Conservation (phyloP, 495 filamentous ascomycete genomes). For the Trichoderma erinaceum region DNA sequence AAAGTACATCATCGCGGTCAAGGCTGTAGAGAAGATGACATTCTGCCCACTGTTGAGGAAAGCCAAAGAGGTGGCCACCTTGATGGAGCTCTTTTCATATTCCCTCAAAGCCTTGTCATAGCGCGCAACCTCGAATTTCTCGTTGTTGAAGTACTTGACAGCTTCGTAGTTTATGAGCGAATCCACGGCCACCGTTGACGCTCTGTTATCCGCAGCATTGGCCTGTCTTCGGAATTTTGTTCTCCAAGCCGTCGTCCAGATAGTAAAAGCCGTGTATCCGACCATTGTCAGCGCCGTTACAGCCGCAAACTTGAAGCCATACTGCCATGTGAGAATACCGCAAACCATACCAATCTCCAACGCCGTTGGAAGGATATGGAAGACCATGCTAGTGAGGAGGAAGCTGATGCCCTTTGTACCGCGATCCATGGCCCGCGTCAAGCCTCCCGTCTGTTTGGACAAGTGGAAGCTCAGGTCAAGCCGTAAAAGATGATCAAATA, state of each 20-base stretch:
- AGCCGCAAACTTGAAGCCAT: constrained; percentile 81
- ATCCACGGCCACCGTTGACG: constrained; percentile 91
- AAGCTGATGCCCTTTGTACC: constrained; percentile 98
- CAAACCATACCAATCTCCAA: constrained; percentile 94
- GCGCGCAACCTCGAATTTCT: constrained; percentile 82
- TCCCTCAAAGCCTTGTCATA: constrained; percentile 81
- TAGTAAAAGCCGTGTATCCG: constrained; percentile 90
- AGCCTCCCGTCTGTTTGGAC: constrained; percentile 84
- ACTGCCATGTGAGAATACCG: constrained; percentile 90
- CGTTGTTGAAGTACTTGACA: constrained; percentile 99
- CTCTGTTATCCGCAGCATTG: constrained; percentile 93
- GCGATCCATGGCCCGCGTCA: constrained; percentile 91
- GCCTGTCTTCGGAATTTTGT: constrained; percentile 93
- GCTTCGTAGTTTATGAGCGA: constrained; percentile 97
- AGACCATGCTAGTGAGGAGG: constrained; percentile 93
- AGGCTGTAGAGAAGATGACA: constrained; percentile 89
- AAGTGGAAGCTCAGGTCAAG: constrained; percentile 93
- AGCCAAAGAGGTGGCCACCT: constrained; percentile 86
- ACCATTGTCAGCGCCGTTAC: constrained; percentile 90
- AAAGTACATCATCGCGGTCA: constrained; percentile 98
- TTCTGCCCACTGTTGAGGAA: constrained; percentile 97
- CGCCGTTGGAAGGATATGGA: constrained; percentile 90
- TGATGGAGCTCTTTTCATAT: constrained; percentile 93
- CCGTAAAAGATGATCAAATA: constrained; percentile 83
- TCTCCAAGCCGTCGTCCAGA: constrained; percentile 90